A percentile compares a stretch with the other conserved stretches of the same genome.
These are phyloP conservation scores for Periconia macrospinosa DNA, from an alignment of 2,329 filamentous ascomycete species.

Conservation along the genomic window DNA sequence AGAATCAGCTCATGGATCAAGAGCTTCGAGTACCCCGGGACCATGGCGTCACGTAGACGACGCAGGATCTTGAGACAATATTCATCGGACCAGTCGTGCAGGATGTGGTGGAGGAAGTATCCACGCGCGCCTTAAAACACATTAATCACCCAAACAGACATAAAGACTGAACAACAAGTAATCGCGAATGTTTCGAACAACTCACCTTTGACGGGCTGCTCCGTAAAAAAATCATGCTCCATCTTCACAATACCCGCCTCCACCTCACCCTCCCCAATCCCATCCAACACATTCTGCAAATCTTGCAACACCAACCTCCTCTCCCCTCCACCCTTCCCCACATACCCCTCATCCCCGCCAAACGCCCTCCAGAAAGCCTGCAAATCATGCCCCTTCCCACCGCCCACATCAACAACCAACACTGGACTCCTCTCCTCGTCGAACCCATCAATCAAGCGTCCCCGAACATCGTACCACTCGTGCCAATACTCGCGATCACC, in stretches of 20 bases:
- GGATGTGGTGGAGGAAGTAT: constrained; percentile 22
- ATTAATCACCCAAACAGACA: neutral
- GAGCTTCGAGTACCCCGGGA: constrained; percentile 18
- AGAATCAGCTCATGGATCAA: constrained; percentile 18
- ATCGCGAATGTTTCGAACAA: neutral
- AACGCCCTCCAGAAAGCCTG: constrained; percentile 6
- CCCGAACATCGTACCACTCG: constrained; percentile 16
- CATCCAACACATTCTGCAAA: constrained; percentile 5
- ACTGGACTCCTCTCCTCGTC: neutral
- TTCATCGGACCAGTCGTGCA: constrained; percentile 28
- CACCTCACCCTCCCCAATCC: constrained; percentile 3
- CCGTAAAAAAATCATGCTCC: constrained; percentile 34
- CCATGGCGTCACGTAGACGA: constrained; percentile 14
- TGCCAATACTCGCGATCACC: constrained; percentile 13
- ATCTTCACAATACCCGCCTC: constrained; percentile 6
- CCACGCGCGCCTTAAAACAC: constrained; percentile 13
- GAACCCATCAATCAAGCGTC: constrained; percentile 8
- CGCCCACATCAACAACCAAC: constrained; percentile 14
- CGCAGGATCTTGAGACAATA: constrained; percentile 17
- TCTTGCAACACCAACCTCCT: constrained; percentile 9
- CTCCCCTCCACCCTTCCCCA: neutral
- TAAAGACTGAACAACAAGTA: neutral
- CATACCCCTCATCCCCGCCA: too few species aligned
- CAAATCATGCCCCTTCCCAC: constrained; percentile 12
- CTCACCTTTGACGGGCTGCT: constrained; percentile 31